Base-by-base conservation (phyloP, 2,329 filamentous ascomycete genomes). In the Alternaria postmessia region DNA sequence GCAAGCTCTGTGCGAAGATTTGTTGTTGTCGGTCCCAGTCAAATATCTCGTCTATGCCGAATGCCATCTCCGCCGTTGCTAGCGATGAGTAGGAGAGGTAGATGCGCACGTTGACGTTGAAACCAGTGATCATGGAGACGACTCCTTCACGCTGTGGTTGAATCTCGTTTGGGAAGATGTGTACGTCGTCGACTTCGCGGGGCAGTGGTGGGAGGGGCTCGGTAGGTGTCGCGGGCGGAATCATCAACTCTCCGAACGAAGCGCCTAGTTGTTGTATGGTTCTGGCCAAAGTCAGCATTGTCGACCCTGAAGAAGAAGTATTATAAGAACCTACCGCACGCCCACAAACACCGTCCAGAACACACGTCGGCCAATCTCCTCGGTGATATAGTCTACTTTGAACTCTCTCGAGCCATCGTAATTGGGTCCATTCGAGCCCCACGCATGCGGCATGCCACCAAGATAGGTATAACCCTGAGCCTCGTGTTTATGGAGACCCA, bases 301-400 rank as follows among this genome's bases (percentile, higher is more conserved):
- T 44, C 18, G 20, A 32, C 5, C 5, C 16, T 7, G 7, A 5
- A n/a, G 43, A n/a, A 5, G 24, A 26, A 26, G 24, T 7, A 7
- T 26, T 16, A 20, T 11, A 6, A 5, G n/a, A 30, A 63, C 81
- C 51, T 63, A 89, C 86, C 89, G 85, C 61, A 92, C 86, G 34
- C 89, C 89, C 5, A 93, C 87, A 63, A 95, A 88, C 67, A 93
- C 85, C 22, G 91, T 89, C 89, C 93, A 97, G 76, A 96, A 97
- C 41, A 96, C 79, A 38, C 87, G 82, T 41, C 84, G 82, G 5
- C 84, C 84, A 61, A 88, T 89, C 63, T 84, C 81, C 57, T 81
- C 75, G 4, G 81, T 84, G 60, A 84, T 83, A 39, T 74, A 67
- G 67, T 83, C 81, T 14, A 79, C 62, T 34, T 75, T 73, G 30